Evolutionary conservation across 257 asterid species (phyloP), one percentile per base, ranked within the genome.

Genomic region (Nicotiana undulata): DNA sequence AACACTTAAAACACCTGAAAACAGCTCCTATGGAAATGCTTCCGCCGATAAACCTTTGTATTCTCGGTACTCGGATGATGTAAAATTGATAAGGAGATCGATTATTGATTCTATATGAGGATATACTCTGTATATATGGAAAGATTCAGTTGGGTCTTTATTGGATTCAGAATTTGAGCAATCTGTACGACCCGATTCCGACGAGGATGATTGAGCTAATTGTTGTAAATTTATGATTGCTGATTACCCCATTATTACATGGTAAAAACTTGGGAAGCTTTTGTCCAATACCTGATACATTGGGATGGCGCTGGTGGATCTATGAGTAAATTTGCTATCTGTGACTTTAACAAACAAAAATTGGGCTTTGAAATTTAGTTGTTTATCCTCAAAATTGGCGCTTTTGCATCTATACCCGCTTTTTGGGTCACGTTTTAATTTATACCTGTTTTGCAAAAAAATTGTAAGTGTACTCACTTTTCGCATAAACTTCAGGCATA

Each of bases 71-170:
- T 68, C 83, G 60, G 89, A 26, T 81, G 86, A 88, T 80, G 86
- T 93, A 84, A 84, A 81, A 58, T 5, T 24, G 91, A 85, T 3
- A 79, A 84, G 86, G 91, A 89, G 88, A 80, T 77, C 32, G 79
- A 59, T 31, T 87, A 87, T 34, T 84, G 93, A 89, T 80, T 93
- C 97, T 8, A 72, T 94, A 76, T 88, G 91, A 18, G 98, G 98
- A 37, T 88, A 83, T 74, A 83, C 66, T 53, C 17, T 94, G 85
- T 83, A 85, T 24, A 46, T 90, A 12, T 82, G 78, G 63, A 93
- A 86, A 86, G 94, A 88, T 79, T 81, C 76, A 77, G 85, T 85
- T 17, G 92, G 86, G 24, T 78, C 18, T 82, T 81, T 91, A 4
- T 79, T 85, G 88, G 84, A 82, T 79, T 31, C 86, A 13, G 86